phyloP scores from a whole-genome alignment of 1,139 yeast species.

The Hansenula lynferdii region DNA sequence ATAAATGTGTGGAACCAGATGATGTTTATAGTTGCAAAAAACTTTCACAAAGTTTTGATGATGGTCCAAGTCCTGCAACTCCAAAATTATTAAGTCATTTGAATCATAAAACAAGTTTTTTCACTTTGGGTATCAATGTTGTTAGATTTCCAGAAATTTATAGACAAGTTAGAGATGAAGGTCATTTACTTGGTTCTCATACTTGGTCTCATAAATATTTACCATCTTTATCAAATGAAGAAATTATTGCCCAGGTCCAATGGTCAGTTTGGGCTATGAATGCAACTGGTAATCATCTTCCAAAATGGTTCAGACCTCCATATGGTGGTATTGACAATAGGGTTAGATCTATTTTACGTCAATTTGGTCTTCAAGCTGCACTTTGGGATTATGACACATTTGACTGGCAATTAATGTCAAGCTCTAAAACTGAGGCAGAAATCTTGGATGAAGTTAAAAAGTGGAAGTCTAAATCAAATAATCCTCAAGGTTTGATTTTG shows the following conservation, averaged over 20 bases:
- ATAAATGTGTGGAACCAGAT: conserved; percentile 69
- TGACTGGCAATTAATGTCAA: conserved; percentile 74
- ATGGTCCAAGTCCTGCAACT: conserved; percentile 84
- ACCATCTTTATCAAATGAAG: conserved; percentile 72
- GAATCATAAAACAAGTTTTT: conserved; percentile 62
- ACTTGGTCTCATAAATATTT: conserved; percentile 91
- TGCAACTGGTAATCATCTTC: conserved; percentile 85
- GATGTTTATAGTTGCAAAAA: conserved; percentile 73
- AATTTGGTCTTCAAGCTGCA: conserved; percentile 84
- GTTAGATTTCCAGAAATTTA: conserved; percentile 75
- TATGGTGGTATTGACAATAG: conserved; percentile 92
- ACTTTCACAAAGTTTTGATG: conserved; percentile 88
- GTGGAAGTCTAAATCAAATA: conserved; percentile 39
- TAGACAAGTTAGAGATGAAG: conserved; percentile 45
- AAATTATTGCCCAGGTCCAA: conserved; percentile 81
- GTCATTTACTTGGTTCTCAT: conserved; percentile 84
- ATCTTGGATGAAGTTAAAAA: conserved; percentile 49
- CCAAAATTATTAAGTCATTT: conserved; percentile 49
- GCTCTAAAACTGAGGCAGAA: conserved; percentile 39
- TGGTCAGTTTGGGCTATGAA: conserved; percentile 99
- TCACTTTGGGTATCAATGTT: conserved; percentile 79
- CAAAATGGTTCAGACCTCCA: conserved; percentile 95
- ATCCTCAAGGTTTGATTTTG: conserved; percentile 59
- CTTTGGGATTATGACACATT: conserved; percentile 90
- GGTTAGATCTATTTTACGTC: conserved; percentile 71